Evolutionary conservation across 2,329 filamentous ascomycete genomes (phyloP).

Genomic region (Xylaria sp.): DNA sequence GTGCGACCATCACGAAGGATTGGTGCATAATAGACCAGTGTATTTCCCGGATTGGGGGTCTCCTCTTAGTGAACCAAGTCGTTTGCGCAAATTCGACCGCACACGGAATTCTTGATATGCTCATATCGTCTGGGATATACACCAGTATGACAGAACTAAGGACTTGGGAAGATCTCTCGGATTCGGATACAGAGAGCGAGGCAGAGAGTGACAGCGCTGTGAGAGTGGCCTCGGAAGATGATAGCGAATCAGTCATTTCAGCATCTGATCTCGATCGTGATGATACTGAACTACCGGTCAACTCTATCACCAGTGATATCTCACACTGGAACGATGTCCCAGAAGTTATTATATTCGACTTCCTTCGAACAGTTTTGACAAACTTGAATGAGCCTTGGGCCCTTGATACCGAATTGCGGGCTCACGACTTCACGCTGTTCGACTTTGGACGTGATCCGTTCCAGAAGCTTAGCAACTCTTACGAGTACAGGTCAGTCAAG

Average conservation of each 20-base stretch:
- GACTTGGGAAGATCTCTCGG: not conserved
- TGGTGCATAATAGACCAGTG: conserved; percentile 1
- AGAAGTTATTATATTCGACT: conserved; percentile 1
- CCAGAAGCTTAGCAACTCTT: not conserved
- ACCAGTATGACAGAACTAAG: not conserved
- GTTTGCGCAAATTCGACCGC: not conserved
- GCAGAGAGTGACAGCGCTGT: not conserved
- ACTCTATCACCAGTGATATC: not conserved
- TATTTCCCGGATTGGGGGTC: not conserved
- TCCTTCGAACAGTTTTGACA: not conserved
- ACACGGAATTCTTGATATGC: conserved; percentile 3
- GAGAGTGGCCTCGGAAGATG: too few relatives aligned
- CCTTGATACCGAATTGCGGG: not conserved
- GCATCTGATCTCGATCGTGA: not conserved
- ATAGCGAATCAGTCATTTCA: not conserved
- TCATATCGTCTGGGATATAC: not conserved
- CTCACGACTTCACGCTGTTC: conserved; percentile 3
- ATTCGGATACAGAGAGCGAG: not conserved
- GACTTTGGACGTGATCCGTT: not conserved
- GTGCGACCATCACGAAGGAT: not conserved
- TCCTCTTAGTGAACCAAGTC: not conserved
- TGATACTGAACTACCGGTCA: not conserved
- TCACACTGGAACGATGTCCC: not conserved
- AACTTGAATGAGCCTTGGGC: not conserved
- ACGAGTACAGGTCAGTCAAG: not conserved